Conservation (phyloP, 495 filamentous ascomycete genomes). For the Collariella sp. region DNA sequence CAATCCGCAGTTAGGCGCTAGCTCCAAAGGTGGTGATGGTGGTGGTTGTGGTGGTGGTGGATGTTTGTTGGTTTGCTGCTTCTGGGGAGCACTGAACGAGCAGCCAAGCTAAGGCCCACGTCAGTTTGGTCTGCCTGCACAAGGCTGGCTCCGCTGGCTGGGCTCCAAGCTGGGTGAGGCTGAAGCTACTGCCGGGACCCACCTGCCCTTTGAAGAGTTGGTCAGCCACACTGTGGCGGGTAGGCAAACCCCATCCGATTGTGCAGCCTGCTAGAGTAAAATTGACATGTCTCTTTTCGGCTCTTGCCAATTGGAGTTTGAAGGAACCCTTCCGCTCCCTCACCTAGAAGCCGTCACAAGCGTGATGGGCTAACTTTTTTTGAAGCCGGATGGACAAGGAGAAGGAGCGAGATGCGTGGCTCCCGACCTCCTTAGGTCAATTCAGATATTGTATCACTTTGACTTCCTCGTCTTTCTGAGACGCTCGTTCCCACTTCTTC, state of each 20-base stretch:
- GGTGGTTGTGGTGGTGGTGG: neutral
- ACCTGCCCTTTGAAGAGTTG: neutral
- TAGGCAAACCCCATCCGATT: neutral
- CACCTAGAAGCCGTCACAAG: too few species aligned
- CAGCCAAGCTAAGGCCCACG: constrained; percentile 14
- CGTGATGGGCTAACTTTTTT: too few species aligned
- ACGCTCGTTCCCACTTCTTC: too few species aligned
- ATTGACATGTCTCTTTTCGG: too few species aligned
- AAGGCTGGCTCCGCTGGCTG: neutral
- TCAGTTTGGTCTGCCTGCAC: constrained; percentile 19
- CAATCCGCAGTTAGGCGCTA: neutral
- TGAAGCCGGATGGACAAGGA: too few species aligned
- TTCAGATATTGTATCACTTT: too few species aligned
- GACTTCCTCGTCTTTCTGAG: too few species aligned
- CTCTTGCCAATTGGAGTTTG: too few species aligned
- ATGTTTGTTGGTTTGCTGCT: neutral
- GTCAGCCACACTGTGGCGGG: constrained; percentile 3
- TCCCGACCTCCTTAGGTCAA: too few species aligned
- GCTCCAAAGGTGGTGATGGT: neutral
- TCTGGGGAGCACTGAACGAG: neutral
- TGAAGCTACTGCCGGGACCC: neutral
- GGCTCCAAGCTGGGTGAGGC: constrained; percentile 1
- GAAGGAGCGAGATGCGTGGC: too few species aligned
- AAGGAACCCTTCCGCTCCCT: neutral
- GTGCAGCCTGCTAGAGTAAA: neutral